These are phyloP conservation scores for Mycothermus thermophilus DNA, from an alignment of 495 filamentous ascomycete species.

Conservation along the genomic window DNA sequence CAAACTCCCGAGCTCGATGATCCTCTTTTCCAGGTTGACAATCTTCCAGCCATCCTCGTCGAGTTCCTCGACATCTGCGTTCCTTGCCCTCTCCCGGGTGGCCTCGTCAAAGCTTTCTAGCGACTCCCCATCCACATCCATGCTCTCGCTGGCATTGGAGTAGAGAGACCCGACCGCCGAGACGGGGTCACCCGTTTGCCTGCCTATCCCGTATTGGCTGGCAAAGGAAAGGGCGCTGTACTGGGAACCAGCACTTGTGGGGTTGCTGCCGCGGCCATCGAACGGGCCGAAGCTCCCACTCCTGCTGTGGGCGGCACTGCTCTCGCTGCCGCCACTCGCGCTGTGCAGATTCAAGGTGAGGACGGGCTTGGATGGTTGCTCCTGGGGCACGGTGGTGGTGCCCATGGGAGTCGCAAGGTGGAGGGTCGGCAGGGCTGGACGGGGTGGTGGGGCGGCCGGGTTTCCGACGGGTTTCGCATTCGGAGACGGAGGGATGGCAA, in stretches of 20 bases:
- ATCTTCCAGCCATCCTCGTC: slow-evolving; percentile 93
- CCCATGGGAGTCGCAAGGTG: slow-evolving; percentile 78
- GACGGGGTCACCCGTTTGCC: slow-evolving; percentile 63
- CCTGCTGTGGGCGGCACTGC: slow-evolving; percentile 50
- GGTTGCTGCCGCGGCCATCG: slow-evolving; percentile 58
- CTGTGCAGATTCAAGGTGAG: slow-evolving; percentile 37
- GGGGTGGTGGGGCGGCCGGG: slow-evolving; percentile 25
- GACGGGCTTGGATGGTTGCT: slow-evolving; percentile 26
- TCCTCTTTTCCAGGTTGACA: slow-evolving; percentile 74
- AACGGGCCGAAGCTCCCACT: slow-evolving; percentile 61
- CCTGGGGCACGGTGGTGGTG: slow-evolving; percentile 51
- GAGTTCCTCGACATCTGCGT: slow-evolving; percentile 80
- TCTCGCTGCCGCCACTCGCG: slow-evolving; percentile 58
- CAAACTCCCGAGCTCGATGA: slow-evolving; percentile 75
- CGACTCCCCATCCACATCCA: slow-evolving; percentile 61
- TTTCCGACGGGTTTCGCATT: slow-evolving; percentile 55
- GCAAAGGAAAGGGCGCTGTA: slow-evolving; percentile 66
- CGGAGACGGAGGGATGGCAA: slow-evolving; percentile 77
- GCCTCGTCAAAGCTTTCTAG: slow-evolving; percentile 62
- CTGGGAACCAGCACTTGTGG: slow-evolving; percentile 68
- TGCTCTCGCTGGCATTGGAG: slow-evolving; percentile 54
- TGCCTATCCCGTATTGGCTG: slow-evolving; percentile 47
- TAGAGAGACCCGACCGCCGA: slow-evolving; percentile 77
- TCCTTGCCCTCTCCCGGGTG: slow-evolving; percentile 63
- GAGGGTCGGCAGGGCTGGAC: slow-evolving; percentile 54